These are phyloP conservation scores for Pichia nanzhaoensis DNA, from an alignment of 805 yeast genomes.

Conservation along the genomic window DNA sequence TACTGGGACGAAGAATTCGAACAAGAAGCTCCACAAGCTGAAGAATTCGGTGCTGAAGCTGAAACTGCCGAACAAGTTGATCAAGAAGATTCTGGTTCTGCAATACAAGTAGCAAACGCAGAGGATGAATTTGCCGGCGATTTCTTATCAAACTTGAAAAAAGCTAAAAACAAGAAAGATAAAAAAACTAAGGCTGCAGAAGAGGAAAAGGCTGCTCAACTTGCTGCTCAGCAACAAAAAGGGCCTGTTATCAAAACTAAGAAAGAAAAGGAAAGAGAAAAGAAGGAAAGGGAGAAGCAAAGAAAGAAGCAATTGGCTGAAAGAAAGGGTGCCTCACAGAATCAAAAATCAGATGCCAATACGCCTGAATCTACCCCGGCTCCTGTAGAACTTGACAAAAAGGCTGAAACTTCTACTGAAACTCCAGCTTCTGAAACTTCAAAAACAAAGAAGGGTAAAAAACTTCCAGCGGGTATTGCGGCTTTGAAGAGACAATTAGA, in stretches of 20 bases:
- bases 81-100: slow-evolving; percentile 21
- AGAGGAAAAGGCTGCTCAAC: slow-evolving; percentile 28
- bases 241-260: slow-evolving; percentile 79
- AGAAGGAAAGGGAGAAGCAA: slow-evolving; percentile 87
- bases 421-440: slow-evolving; percentile 23
- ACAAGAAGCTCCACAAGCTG: slow-evolving; percentile 43
- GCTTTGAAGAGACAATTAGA: slow-evolving; percentile 88
- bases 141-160: slow-evolving; percentile 77
- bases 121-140: slow-evolving; percentile 53
- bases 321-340: slow-evolving; percentile 59
- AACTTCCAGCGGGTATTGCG: slow-evolving; percentile 85
- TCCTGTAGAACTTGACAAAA: slow-evolving; percentile 29
- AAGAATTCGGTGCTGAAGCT: slow-evolving; percentile 40
- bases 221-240: slow-evolving; percentile 19
- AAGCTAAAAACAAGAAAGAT: slow-evolving; percentile 71
- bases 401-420: slow-evolving; percentile 9
- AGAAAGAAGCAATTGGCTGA: slow-evolving; percentile 86
- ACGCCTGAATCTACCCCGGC: slow-evolving; percentile 30
- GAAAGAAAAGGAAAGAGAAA: slow-evolving; percentile 91
- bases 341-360: slow-evolving; percentile 12
- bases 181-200: slow-evolving; percentile 59
- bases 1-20: slow-evolving; percentile 76
- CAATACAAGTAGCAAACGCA: slow-evolving; percentile 24
- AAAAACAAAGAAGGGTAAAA: slow-evolving; percentile 52
- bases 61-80: slow-evolving; percentile 13